A percentile compares a stretch with the other conserved stretches of the same genome.
Conservation (phyloP, 805 yeast species). For the Lipomyces mesembrius region DNA sequence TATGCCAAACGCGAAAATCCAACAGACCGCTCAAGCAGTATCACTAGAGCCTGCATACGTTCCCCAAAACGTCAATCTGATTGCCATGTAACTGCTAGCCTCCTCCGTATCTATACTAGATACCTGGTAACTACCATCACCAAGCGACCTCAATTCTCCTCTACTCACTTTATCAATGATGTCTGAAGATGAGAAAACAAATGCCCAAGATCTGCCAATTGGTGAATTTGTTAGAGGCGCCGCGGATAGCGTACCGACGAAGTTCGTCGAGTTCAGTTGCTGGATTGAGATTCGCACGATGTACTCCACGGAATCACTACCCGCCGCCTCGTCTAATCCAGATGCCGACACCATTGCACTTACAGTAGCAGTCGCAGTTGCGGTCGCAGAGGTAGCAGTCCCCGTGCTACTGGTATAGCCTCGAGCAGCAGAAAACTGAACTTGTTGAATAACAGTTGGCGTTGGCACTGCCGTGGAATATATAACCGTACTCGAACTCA, state of each 20-base stretch:
- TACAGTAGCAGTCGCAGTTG: slow-evolving; percentile 10
- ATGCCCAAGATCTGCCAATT: slow-evolving; percentile 30
- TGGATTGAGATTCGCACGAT: slow-evolving; percentile 22
- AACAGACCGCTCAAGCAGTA: not conserved
- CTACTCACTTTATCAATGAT: slow-evolving; percentile 22
- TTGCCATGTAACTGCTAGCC: slow-evolving; percentile 32
- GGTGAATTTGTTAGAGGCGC: slow-evolving; percentile 32
- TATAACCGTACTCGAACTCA: not conserved
- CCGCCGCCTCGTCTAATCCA: not conserved
- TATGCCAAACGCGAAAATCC: not conserved
- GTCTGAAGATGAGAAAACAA: slow-evolving; percentile 21
- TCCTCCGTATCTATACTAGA: slow-evolving; percentile 28
- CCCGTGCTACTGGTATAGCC: not conserved
- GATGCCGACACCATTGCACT: not conserved
- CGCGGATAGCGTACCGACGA: slow-evolving; percentile 29
- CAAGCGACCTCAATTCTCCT: slow-evolving; percentile 17
- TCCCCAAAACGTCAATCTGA: slow-evolving; percentile 27
- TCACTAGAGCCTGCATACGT: slow-evolving; percentile 10
- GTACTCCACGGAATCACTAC: not conserved
- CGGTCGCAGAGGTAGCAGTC: slow-evolving; percentile 4
- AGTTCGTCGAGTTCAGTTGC: slow-evolving; percentile 19
- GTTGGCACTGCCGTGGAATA: slow-evolving; percentile 6
- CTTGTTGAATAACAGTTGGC: slow-evolving; percentile 16
- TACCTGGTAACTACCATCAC: slow-evolving; percentile 19
- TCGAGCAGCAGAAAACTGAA: slow-evolving; percentile 8